A percentile compares a stretch with the other conserved stretches of the same genome.
Evolutionary conservation across 2,329 filamentous ascomycete genomes (phyloP).

Genomic region (Fusarium bulbicola): DNA sequence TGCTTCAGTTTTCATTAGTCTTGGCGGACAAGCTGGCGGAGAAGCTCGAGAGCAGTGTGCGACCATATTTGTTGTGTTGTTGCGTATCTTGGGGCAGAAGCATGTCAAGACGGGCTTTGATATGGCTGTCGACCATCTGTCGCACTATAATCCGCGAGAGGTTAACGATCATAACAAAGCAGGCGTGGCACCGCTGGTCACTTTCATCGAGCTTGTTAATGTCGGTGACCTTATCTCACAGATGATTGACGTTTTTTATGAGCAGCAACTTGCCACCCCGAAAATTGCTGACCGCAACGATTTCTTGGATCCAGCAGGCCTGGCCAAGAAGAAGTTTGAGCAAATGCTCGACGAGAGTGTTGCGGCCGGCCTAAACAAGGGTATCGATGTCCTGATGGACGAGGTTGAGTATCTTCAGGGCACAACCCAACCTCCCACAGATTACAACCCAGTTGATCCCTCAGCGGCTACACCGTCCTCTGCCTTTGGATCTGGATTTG

Average conservation of each 20-base stretch:
- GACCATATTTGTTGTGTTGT: constrained; percentile 83
- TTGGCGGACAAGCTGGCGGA: constrained; percentile 82
- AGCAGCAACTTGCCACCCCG: constrained; percentile 86
- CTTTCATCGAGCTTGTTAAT: constrained; percentile 96
- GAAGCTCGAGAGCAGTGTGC: constrained; percentile 90
- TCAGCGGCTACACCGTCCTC: constrained; percentile 27
- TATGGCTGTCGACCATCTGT: constrained; percentile 89
- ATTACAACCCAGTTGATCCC: constrained; percentile 79
- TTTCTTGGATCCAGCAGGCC: constrained; percentile 88
- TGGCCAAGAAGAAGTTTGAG: constrained; percentile 98
- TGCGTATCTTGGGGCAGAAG: constrained; percentile 83
- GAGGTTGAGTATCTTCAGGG: constrained; percentile 96
- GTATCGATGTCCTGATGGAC: constrained; percentile 97
- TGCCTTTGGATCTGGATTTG: constrained; percentile 22
- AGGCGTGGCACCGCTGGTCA: constrained; percentile 90
- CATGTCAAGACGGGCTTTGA: constrained; percentile 96
- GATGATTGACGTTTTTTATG: constrained; percentile 99
- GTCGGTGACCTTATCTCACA: constrained; percentile 97
- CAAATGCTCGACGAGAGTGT: constrained; percentile 98
- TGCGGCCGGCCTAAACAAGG: constrained; percentile 93
- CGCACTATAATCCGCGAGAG: constrained; percentile 89
- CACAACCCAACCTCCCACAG: constrained; percentile 83
- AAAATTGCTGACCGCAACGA: constrained; percentile 92
- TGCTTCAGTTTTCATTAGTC: constrained; percentile 80
- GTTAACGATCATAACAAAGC: constrained; percentile 74